A percentile compares a stretch with the other conserved stretches of the same genome.
Conservation (phyloP, 352 stramenopile species). For the Pythium periplocum region DNA sequence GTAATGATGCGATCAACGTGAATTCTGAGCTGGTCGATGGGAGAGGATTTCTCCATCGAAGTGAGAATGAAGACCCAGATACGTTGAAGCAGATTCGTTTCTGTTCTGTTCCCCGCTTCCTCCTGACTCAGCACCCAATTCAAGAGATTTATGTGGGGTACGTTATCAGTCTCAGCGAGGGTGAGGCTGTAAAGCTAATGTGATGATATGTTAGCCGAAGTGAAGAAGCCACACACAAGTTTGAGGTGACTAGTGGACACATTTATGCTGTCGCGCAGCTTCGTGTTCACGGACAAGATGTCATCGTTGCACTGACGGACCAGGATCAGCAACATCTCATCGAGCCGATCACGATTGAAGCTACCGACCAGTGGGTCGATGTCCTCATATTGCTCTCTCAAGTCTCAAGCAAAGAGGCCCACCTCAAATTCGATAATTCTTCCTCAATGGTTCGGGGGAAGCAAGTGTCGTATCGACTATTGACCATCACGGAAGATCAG, state of each 20-base stretch:
- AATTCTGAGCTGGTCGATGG: no score
- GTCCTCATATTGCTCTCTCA: conserved; percentile 28
- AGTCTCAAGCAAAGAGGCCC: conserved; percentile 8
- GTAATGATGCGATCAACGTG: not conserved
- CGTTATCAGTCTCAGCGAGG: conserved; percentile 3
- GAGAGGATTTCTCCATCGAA: conserved; percentile 1
- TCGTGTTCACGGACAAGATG: conserved; percentile 5
- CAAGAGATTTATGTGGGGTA: conserved; percentile 44
- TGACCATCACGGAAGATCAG: conserved; percentile 12
- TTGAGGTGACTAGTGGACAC: not conserved
- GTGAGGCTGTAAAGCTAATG: no score
- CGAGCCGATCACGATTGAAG: conserved; percentile 31
- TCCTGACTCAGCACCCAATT: conserved; percentile 29
- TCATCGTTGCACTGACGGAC: conserved; percentile 8
- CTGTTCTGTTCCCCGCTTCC: conserved; percentile 47
- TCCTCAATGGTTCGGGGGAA: conserved; percentile 62
- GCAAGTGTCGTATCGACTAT: conserved; percentile 39
- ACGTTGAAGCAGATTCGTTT: conserved; percentile 42
- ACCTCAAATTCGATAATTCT: conserved; percentile 60
- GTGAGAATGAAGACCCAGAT: conserved; percentile 22
- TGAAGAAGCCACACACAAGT: not conserved
- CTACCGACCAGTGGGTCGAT: conserved; percentile 49
- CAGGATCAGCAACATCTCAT: conserved; percentile 25
- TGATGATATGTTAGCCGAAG: not conserved
- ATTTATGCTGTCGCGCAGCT: conserved; percentile 12